Evolutionary conservation across 78 protist species (phyloP).

Genomic region (Dictyostelium citrinum): DNA sequence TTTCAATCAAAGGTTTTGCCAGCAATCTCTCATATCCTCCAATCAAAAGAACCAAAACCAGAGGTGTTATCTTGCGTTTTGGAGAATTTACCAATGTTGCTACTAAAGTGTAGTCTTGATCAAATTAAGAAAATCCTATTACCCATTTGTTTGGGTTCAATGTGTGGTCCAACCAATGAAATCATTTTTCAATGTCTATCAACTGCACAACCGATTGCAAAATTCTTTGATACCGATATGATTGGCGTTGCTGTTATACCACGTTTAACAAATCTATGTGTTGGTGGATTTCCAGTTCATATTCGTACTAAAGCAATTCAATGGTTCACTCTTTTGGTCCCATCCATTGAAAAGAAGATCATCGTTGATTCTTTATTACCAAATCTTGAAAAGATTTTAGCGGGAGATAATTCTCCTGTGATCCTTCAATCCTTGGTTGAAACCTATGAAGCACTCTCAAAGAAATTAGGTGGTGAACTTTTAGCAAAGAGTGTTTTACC

Average conservation of each 20-base stretch:
- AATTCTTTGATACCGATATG: constrained; percentile 43
- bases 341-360: constrained; percentile 32
- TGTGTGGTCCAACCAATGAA: constrained; percentile 76
- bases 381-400: constrained; percentile 27
- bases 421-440: constrained; percentile 45
- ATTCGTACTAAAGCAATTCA: constrained; percentile 50
- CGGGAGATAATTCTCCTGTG: constrained; percentile 43
- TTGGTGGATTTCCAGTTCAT: constrained; percentile 46
- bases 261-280: constrained; percentile 36
- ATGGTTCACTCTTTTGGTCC: constrained; percentile 50
- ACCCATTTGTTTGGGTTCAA: constrained; percentile 42
- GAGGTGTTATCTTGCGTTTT: constrained; percentile 24
- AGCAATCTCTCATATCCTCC: not conserved
- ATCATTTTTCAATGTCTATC: constrained; percentile 43
- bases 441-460: constrained; percentile 57
- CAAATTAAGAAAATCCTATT: not conserved
- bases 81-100: not conserved
- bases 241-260: constrained; percentile 24
- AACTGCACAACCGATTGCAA: not conserved
- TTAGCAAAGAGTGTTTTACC: constrained; percentile 63
- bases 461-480: constrained; percentile 62
- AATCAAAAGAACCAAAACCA: not conserved
- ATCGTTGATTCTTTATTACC: constrained; percentile 30
- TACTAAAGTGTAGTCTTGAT: not conserved
- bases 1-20: constrained; percentile 10